Base-by-base conservation (phyloP, 1,284 basidiomycete species). In the Singerocomus rubriflavus region DNA sequence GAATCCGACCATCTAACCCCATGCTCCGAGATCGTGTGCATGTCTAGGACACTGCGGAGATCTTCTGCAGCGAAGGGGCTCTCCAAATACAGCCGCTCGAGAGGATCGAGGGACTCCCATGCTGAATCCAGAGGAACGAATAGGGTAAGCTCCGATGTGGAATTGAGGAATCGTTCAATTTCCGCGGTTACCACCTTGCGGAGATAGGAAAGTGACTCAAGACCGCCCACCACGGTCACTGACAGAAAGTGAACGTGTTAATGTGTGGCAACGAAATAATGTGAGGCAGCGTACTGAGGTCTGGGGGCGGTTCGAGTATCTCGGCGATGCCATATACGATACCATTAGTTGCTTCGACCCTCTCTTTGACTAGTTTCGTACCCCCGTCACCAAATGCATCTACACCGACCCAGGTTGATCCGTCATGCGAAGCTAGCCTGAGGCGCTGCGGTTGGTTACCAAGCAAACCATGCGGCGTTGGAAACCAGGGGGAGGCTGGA, bases 101-200 rank as follows among this genome's bases (percentile, higher is more conserved):
- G 78, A 21, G 74, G 73, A 61, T 81, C 79, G 52, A 87, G 71
- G 34, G 62, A 69, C 40, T 78, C 73, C 82, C 85, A 98, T 10
- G 97, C 95, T 25, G 79, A 72, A 62, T 97, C 82, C 13, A 87
- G 76, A 0, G 97, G 96, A 2, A 97, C 78, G 68, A 99, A 99
- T 33, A 99, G 61, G 0, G 96, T 98, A 31, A 97, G 72, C 61
- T 89, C 85, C 0, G 91, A 73, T 0, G 80, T 83, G 43, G 71
- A 71, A 51, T 83, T 83, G 34, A 92, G 73, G 32, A 78, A 70
- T n/a, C 69, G 61, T 36, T 71, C 62, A 36, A 86, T 76, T 40
- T 79, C 76, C 1, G 79, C 68, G 5, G 82, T 88, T 49, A 88
- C 68, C 48, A 90, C 80, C 51, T 76, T 79, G 53, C 79, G 68